Conservation (phyloP, 108 stramenopile genomes). For the Pseudonitzschia delicatissima region DNA sequence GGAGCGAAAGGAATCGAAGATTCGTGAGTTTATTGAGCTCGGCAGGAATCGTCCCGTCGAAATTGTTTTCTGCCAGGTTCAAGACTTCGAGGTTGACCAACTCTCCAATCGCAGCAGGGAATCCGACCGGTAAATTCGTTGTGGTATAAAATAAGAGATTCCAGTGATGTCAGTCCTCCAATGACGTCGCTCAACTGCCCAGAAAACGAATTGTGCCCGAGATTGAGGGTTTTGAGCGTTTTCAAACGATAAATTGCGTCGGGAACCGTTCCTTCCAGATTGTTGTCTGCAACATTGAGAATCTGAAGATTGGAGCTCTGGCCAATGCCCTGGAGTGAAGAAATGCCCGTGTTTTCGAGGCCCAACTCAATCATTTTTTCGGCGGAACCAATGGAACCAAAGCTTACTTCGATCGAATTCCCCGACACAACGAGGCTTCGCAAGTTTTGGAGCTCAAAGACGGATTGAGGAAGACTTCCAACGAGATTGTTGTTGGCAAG, state of each 20-base stretch:
- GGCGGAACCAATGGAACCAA: slow-evolving; percentile 51
- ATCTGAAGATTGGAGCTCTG: slow-evolving; percentile 9
- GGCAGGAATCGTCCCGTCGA: slow-evolving; percentile 34
- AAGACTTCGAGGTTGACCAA: slow-evolving; percentile 20
- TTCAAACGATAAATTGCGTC: slow-evolving; percentile 13
- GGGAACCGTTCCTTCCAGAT: slow-evolving; percentile 28
- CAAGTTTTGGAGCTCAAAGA: slow-evolving; percentile 32
- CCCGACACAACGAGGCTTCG: slow-evolving; percentile 48
- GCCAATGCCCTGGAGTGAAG: slow-evolving; percentile 22
- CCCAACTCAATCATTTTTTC: slow-evolving; percentile 17
- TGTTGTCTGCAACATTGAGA: slow-evolving; percentile 13
- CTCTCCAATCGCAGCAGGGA: slow-evolving; percentile 36
- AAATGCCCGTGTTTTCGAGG: slow-evolving; percentile 10
- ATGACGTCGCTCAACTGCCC: slow-evolving; percentile 13
- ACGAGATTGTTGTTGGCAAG: slow-evolving; percentile 55
- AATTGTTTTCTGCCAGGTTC: slow-evolving; percentile 36
- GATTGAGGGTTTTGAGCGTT: slow-evolving; percentile 33
- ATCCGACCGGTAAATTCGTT: slow-evolving; percentile 48
- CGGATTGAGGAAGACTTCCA: slow-evolving; percentile 47
- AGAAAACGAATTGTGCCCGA: slow-evolving; percentile 26
- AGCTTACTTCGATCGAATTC: slow-evolving; percentile 56
- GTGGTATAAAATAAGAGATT: slow-evolving; percentile 34
- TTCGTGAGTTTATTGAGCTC: slow-evolving; percentile 44
- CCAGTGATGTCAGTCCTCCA: slow-evolving; percentile 43
- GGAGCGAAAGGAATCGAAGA: slow-evolving; percentile 40